These are phyloP conservation scores for Exophiala sideris DNA, from an alignment of 2,329 filamentous ascomycete species.

Conservation along the genomic window DNA sequence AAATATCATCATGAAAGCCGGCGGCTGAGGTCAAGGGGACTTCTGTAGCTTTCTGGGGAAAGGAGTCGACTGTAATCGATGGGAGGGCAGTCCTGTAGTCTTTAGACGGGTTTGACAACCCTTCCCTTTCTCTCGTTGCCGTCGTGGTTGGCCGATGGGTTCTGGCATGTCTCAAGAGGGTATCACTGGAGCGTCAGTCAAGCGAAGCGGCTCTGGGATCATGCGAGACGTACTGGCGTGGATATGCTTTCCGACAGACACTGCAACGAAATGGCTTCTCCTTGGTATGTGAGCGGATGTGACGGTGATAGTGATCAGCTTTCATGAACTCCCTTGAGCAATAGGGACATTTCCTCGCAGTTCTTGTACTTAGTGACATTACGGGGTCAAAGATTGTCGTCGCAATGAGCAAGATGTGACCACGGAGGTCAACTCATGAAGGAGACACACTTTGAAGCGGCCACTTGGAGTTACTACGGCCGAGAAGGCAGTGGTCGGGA, in stretches of 20 bases:
- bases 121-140: background rate
- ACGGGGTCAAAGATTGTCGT: no score
- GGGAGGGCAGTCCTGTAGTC: background rate
- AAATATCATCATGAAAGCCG: no score
- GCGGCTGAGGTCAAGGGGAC: no score
- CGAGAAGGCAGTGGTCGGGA: no score
- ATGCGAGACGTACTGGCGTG: slow-evolving; percentile 27
- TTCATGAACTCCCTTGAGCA: slow-evolving; percentile 30
- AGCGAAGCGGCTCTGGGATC: background rate
- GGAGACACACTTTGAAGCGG: no score
- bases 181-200: slow-evolving; percentile 8
- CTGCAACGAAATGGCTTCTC: slow-evolving; percentile 33
- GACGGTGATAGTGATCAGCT: slow-evolving; percentile 32
- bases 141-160: slow-evolving; percentile 5
- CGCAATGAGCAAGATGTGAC: no score
- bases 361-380: no score
- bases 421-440: no score
- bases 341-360: slow-evolving; percentile 21
- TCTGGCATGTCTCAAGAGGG: slow-evolving; percentile 13
- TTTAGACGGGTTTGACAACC: no score
- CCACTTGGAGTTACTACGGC: no score
- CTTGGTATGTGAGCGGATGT: slow-evolving; percentile 33
- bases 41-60: background rate
- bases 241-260: slow-evolving; percentile 29
- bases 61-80: background rate